Conservation (phyloP, 2,329 filamentous ascomycete species). For the Xylariales sp. region DNA sequence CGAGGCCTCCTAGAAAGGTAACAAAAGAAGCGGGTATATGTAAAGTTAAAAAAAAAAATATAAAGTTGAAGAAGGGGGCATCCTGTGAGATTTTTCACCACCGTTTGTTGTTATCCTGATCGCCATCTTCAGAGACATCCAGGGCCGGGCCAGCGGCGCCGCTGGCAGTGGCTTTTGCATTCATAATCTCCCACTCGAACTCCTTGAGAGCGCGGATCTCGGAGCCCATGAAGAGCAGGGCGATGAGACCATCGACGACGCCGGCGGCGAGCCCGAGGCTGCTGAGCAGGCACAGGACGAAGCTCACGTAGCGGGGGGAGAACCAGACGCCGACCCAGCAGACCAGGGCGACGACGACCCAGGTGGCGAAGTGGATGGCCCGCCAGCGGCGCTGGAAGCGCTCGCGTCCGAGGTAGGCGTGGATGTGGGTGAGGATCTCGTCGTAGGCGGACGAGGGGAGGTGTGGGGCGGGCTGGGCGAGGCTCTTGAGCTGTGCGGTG, state of each 20-base stretch:
- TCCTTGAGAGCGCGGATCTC: conserved; percentile 82
- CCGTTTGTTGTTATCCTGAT: too few species aligned
- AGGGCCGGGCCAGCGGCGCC: conserved; percentile 19
- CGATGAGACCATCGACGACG: conserved; percentile 79
- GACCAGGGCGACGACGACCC: conserved; percentile 63
- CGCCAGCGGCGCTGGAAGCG: conserved; percentile 67
- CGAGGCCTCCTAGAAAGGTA: too few species aligned
- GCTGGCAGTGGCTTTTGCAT: conserved; percentile 48
- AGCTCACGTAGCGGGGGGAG: conserved; percentile 70
- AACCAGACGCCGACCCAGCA: conserved; percentile 86
- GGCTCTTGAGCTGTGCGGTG: conserved; percentile 21
- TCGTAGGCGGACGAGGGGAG: conserved; percentile 56
- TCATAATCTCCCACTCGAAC: conserved; percentile 88
- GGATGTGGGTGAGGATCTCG: conserved; percentile 67
- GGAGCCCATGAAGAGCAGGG: conserved; percentile 78
- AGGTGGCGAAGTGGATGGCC: conserved; percentile 66
- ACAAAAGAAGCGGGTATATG: too few species aligned
- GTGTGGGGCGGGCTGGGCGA: conserved; percentile 18
- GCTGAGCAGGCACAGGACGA: conserved; percentile 74
- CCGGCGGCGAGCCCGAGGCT: conserved; percentile 74
- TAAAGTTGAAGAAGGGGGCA: too few species aligned
- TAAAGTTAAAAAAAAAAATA: too few species aligned
- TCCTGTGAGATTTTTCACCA: too few species aligned
- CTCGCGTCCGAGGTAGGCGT: conserved; percentile 67
- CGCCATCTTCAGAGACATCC: neutral